phyloP scores from a whole-genome alignment of 2,329 filamentous ascomycete species.

The Aspergillus quadrilineatus region DNA sequence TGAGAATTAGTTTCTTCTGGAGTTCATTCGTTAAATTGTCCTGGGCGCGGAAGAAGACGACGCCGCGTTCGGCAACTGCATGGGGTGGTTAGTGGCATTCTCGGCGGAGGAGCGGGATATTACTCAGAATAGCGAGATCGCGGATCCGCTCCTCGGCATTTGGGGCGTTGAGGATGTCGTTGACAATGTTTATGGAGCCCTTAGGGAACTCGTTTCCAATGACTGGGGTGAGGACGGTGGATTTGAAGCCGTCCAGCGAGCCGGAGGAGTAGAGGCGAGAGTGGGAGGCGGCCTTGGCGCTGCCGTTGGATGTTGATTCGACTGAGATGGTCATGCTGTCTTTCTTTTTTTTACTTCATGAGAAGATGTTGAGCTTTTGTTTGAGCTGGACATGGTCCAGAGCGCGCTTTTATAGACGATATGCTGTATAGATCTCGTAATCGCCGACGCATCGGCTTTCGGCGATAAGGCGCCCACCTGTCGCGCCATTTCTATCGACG shows the following conservation, averaged over 20 bases:
- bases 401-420: neutral
- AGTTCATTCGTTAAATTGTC: slow-evolving; percentile 60
- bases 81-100: neutral
- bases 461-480: neutral
- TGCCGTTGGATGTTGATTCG: neutral
- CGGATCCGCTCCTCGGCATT: slow-evolving; percentile 64
- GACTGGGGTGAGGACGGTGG: slow-evolving; percentile 31
- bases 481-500: too few species aligned
- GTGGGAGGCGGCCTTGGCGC: neutral
- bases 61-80: slow-evolving; percentile 65
- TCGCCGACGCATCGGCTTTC: slow-evolving; percentile 6
- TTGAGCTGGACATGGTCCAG: neutral
- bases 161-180: slow-evolving; percentile 57
- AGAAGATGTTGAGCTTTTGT: neutral
- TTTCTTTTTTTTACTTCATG: neutral
- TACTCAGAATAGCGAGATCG: slow-evolving; percentile 67
- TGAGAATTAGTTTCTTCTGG: slow-evolving; percentile 64
- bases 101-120: slow-evolving; percentile 11
- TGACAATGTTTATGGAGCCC: slow-evolving; percentile 41
- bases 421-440: neutral
- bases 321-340: slow-evolving; percentile 2
- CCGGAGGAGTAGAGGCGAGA: slow-evolving; percentile 15
- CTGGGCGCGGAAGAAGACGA: slow-evolving; percentile 69
- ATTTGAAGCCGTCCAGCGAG: slow-evolving; percentile 16
- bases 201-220: slow-evolving; percentile 46